Base-by-base conservation (phyloP, 2,329 filamentous ascomycete genomes). In the Talaromyces piceae region DNA sequence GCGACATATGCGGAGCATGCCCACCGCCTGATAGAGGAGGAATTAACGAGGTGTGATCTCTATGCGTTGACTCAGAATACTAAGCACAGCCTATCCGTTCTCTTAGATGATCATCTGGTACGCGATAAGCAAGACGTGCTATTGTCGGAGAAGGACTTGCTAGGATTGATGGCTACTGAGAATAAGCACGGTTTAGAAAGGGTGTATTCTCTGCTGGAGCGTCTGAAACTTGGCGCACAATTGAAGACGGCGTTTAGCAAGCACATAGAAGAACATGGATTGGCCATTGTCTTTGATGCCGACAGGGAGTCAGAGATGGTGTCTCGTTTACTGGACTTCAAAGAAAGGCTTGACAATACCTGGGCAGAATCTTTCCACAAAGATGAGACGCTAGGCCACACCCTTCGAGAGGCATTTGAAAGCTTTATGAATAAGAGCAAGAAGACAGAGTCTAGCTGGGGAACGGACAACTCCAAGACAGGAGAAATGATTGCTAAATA, bases 401-500 rank as follows among this genome's bases (percentile, higher is more conserved):
- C 79, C 9, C 77, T 98, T 58, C 81, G 93, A 51, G 89, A 96
- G 61, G 80, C 88, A 0, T 97, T 98, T 63, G 84, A 87, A 49
- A 79, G 76, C 1, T 96, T 97, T 61, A 95, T 98, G 77, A 98
- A 98, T 67, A 88, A 93, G 67, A 80, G 77, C 3, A 86, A 86
- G 63, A 87, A 84, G 63, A 83, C 81, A 1, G 78, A 81, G 6
- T 76, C 82, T 4, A 84, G 82, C 4, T 91, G 87, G 80, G 82
- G 83, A 47, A 88, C 87, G 0, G 86, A 90, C 51, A 94, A 91
- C 51, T 89, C 90, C 16, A 97, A 95, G 75, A 89, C 95, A 12
- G 93, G 91, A 46, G 93, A 98, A 73, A 95, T 97, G 91, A 94
- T 96, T 59, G 94, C 93, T 26, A 97, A 96, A 69, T 91, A 97